Conservation (phyloP, 2,329 filamentous ascomycete genomes). For the Scopulariopsis brevicaulis region DNA sequence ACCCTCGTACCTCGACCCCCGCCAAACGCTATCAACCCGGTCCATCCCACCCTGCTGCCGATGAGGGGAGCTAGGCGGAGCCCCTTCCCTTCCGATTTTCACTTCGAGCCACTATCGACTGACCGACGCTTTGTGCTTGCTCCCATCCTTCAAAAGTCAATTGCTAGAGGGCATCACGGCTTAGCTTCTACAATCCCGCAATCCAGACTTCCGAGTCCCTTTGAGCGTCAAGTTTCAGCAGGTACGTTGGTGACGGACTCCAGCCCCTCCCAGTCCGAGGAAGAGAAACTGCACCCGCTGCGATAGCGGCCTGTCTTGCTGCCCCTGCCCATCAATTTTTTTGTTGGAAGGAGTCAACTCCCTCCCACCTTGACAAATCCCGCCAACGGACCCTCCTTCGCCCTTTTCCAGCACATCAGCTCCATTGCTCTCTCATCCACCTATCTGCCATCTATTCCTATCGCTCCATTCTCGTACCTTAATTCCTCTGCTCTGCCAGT, state of each 20-base stretch:
- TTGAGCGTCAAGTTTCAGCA: background rate
- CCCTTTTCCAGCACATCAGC: background rate
- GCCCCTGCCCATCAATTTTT: background rate
- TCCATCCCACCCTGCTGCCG: background rate
- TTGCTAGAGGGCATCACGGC: background rate
- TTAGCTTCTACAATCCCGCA: background rate
- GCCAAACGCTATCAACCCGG: background rate
- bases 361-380: background rate
- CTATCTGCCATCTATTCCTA: background rate
- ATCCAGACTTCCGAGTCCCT: background rate
- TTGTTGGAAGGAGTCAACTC: background rate
- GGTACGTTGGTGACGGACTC: background rate
- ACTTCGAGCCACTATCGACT: background rate
- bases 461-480: background rate
- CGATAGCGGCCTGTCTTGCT: background rate
- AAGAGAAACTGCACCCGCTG: background rate
- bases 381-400: background rate
- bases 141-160: background rate
- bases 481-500: background rate
- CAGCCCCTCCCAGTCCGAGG: background rate
- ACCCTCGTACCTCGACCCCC: background rate
- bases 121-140: background rate
- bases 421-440: background rate
- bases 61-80: background rate
- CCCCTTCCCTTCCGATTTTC: background rate